phyloP scores from a whole-genome alignment of 2,329 filamentous ascomycete species.

The Calonectria crousiana region DNA sequence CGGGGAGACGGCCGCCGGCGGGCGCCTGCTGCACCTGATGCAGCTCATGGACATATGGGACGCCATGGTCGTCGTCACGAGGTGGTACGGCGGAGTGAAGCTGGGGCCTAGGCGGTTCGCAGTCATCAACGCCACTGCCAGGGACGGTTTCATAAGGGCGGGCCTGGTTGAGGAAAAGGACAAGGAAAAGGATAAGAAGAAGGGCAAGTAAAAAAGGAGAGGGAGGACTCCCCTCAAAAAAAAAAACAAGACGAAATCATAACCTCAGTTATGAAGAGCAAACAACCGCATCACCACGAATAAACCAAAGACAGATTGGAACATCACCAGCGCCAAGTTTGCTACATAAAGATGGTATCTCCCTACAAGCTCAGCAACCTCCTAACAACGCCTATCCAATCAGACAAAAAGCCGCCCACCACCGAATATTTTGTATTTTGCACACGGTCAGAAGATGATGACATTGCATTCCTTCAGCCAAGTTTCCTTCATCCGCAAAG shows the following conservation, averaged over 20 bases:
- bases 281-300: neutral
- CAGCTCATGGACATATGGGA: constrained; percentile 96
- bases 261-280: neutral
- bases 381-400: constrained; percentile 34
- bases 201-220: constrained; percentile 42
- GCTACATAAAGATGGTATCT: constrained; percentile 44
- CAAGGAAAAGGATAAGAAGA: constrained; percentile 54
- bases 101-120: constrained; percentile 91
- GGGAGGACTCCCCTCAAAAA: constrained; percentile 40
- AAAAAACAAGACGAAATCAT: neutral
- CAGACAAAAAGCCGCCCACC: constrained; percentile 28
- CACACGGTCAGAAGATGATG: neutral
- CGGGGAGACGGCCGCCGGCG: constrained; percentile 92
- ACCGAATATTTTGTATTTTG: constrained; percentile 9
- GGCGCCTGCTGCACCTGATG: constrained; percentile 87
- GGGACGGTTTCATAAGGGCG: constrained; percentile 85
- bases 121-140: constrained; percentile 87
- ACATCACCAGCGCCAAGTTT: constrained; percentile 25
- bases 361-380: constrained; percentile 30
- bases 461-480: neutral
- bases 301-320: constrained; percentile 10
- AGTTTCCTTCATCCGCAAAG: neutral
- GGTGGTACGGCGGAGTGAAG: constrained; percentile 95
- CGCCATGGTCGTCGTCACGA: constrained; percentile 89
- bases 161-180: constrained; percentile 72